Evolutionary conservation across 1,139 yeast genomes (phyloP).

Genomic region (Yamadazyma oceani): DNA sequence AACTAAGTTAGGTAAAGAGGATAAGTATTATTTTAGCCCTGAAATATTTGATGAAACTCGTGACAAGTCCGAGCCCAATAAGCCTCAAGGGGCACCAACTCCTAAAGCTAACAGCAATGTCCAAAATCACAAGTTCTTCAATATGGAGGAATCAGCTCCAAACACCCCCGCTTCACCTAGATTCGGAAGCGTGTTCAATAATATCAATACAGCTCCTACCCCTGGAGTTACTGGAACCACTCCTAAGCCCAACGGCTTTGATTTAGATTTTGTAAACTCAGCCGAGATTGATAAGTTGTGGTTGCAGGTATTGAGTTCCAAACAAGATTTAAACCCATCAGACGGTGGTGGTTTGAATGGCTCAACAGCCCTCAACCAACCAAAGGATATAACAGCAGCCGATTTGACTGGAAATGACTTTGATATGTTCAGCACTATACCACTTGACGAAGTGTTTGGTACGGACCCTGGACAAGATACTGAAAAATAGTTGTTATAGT

Average conservation of each 20-base stretch:
- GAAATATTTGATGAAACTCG: constrained; percentile 9
- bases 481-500: not conserved
- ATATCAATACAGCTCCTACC: not conserved
- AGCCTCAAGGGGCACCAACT: too few relatives aligned
- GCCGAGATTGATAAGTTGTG: constrained; percentile 42
- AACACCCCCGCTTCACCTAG: not conserved
- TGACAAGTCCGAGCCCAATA: not conserved
- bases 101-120: constrained; percentile 1
- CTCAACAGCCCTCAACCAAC: not conserved
- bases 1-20: constrained; percentile 20
- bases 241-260: constrained; percentile 8
- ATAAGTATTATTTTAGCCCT: constrained; percentile 10
- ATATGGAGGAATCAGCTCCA: not conserved
- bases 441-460: constrained; percentile 6
- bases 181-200: not conserved
- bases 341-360: not conserved
- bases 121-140: not conserved
- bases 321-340: constrained; percentile 20
- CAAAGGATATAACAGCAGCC: not conserved
- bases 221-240: not conserved
- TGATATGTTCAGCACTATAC: constrained; percentile 8
- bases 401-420: constrained; percentile 4
- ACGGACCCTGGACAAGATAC: too few relatives aligned
- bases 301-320: constrained; percentile 38
- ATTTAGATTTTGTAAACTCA: constrained; percentile 28